A percentile compares a stretch with the other conserved stretches of the same genome.
phyloP scores from a whole-genome alignment of 1,139 yeast genomes.

The Geotrichum citri-aurantii region DNA sequence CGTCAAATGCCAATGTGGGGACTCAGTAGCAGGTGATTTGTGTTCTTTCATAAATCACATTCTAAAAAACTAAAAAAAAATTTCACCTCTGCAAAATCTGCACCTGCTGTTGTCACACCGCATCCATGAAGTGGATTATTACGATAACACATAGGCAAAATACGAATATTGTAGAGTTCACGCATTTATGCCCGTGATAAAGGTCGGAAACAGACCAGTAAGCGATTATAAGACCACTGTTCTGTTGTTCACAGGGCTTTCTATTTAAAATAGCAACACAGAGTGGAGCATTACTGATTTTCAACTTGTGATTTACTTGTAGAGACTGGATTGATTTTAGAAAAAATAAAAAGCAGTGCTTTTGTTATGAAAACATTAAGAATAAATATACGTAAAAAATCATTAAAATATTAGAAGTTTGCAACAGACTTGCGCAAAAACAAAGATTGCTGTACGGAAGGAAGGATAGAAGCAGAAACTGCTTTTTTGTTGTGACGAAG shows the following conservation, averaged over 20 bases:
- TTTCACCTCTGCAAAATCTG: not conserved
- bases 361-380: not conserved
- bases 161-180: not conserved
- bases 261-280: no score
- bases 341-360: not conserved
- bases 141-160: not conserved
- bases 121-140: not conserved
- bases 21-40: not conserved
- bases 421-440: conserved; percentile 12
- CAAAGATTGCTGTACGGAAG: not conserved
- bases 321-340: not conserved
- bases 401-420: not conserved
- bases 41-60: not conserved
- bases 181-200: not conserved
- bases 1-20: not conserved
- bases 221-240: no score
- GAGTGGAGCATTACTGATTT: no score
- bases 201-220: not conserved
- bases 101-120: not conserved
- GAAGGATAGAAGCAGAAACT: not conserved
- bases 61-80: not conserved
- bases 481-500: not conserved
- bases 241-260: no score
- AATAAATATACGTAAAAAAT: not conserved
- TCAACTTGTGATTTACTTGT: not conserved